Evolutionary conservation across 2,329 filamentous ascomycete species (phyloP).

Genomic region (Ophiocordyceps sinensis): DNA sequence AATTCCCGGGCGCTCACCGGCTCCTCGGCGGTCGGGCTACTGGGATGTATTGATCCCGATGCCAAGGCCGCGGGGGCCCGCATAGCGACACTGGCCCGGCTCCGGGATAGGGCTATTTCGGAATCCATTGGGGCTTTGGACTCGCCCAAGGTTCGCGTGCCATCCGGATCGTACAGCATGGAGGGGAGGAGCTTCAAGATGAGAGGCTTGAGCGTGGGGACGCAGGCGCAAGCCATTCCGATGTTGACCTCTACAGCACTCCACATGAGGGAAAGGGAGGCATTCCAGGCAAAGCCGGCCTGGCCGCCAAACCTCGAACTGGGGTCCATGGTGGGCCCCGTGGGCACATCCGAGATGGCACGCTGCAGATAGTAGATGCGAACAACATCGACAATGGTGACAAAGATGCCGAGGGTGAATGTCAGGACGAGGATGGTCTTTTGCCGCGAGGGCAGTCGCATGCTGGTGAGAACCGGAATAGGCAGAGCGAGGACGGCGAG

Average conservation of each 20-base stretch:
- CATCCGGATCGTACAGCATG: slow-evolving; percentile 38
- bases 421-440: slow-evolving; percentile 79
- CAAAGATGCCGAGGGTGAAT: slow-evolving; percentile 77
- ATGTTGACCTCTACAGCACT: slow-evolving; percentile 83
- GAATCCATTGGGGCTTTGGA: slow-evolving; percentile 17
- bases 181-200: slow-evolving; percentile 49
- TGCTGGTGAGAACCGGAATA: slow-evolving; percentile 74
- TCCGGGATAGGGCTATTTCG: slow-evolving; percentile 12
- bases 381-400: slow-evolving; percentile 75
- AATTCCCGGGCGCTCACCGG: slow-evolving; percentile 28
- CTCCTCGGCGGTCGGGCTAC: slow-evolving; percentile 10
- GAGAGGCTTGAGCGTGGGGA: slow-evolving; percentile 83
- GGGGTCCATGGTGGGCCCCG: slow-evolving; percentile 18
- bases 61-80: not conserved
- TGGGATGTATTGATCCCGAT: slow-evolving; percentile 1
- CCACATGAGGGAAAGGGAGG: slow-evolving; percentile 83
- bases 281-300: slow-evolving; percentile 53
- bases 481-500: slow-evolving; percentile 76
- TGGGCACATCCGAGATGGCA: slow-evolving; percentile 37
- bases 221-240: slow-evolving; percentile 78
- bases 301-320: slow-evolving; percentile 35
- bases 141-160: slow-evolving; percentile 14
- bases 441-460: slow-evolving; percentile 72
- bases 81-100: not conserved
- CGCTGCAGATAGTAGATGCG: slow-evolving; percentile 81